Base-by-base conservation (phyloP, 148 eudicot species). In the Rhododendron kiyosumense region DNA sequence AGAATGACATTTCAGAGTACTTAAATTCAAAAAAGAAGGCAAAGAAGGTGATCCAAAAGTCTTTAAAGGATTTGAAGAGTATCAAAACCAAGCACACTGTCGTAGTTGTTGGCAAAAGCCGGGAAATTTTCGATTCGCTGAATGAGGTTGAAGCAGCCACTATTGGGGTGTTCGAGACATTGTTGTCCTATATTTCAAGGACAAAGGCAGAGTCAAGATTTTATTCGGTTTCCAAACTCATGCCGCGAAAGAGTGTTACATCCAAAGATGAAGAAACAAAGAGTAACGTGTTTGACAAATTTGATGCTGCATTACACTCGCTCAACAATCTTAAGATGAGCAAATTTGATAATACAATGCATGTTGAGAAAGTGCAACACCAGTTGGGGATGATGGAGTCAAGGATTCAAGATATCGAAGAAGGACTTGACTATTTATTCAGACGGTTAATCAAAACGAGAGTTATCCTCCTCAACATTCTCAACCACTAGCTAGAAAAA, bases 391-490 rank as follows among this genome's bases (percentile, higher is more conserved):
- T 85, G 46, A 49, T 88, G 34, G 92, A 91, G 74, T 51, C 87
- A 9, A 82, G 80, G 78, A 88, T 87, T 82, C 89, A 90, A 87
- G 91, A 88, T 34, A 45, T 90, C 13, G 92, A 89, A 43, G 90
- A 93, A 84, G 87, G 28, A 10, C 78, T 93, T 82, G 93, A 91
- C 34, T 75, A 85, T 81, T 32, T 90, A 48, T 91, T 89, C 36
- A 89, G 91, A 84, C 41, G 9, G 54, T 82, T 91, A 67, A 87
- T 92, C 61, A 91, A 87, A 79, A 90, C 88, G 59, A 87, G 94
- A 90, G 91, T 30, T 30, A 69, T 26, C 36, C 38, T 30, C 38
- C 36, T 69, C 75, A 69, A 69, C 75, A 69, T 30, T 88, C 91
- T 92, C 71, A 89, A 90, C 84, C 86, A 90, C 81, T 90, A 90